phyloP scores from a whole-genome alignment of 306 rosid species.

The Trifolium subterraneum region DNA sequence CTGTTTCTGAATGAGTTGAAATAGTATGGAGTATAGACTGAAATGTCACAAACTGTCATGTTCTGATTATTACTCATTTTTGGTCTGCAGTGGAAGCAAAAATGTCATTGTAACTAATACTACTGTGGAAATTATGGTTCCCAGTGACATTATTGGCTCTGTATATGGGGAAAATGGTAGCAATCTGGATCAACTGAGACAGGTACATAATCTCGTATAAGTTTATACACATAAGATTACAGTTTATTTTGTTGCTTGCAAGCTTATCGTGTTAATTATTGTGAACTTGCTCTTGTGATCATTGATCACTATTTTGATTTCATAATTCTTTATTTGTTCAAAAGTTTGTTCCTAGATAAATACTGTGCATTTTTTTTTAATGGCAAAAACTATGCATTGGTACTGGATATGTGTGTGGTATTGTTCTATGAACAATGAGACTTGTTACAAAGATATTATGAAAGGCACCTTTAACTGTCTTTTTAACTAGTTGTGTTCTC shows the following conservation, averaged over 20 bases:
- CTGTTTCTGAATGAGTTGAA: constrained; percentile 17
- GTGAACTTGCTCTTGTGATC: constrained; percentile 11
- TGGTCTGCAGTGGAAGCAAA: constrained; percentile 72
- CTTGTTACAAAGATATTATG: constrained; percentile 21
- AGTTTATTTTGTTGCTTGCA: constrained; percentile 24
- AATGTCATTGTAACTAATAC: constrained; percentile 79
- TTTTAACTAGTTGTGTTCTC: constrained; percentile 27
- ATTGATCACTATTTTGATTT: constrained; percentile 11
- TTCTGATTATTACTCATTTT: constrained; percentile 35
- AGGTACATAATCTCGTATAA: constrained; percentile 53
- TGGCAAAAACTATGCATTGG: constrained; percentile 6
- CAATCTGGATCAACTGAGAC: constrained; percentile 79
- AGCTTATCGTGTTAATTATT: constrained; percentile 5
- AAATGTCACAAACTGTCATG: background rate
- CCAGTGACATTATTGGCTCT: constrained; percentile 67
- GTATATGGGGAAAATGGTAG: constrained; percentile 82
- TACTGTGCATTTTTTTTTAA: background rate
- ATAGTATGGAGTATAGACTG: background rate
- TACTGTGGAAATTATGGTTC: constrained; percentile 80
- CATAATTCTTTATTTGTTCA: constrained; percentile 27
- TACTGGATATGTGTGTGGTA: constrained; percentile 23
- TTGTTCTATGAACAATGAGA: constrained; percentile 18
- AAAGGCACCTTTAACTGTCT: background rate
- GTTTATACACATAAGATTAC: background rate
- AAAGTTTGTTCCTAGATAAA: constrained; percentile 16